Evolutionary conservation across 345 rosid genomes (phyloP).

Genomic region (Linum lewisii): DNA sequence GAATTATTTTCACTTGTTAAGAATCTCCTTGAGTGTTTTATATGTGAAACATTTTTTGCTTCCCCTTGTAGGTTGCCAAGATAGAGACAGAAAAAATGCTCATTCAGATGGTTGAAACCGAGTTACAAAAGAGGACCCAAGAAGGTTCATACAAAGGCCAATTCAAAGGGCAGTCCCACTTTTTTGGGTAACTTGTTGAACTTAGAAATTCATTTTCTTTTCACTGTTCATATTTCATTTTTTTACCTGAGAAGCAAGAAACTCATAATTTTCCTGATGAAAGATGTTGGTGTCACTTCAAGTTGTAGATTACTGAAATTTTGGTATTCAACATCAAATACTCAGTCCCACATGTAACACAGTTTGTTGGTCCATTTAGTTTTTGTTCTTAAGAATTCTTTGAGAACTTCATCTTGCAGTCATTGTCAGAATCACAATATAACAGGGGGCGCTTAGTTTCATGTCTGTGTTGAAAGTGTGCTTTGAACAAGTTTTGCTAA

Average conservation of each 20-base stretch:
- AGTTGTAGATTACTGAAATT: too few relatives aligned
- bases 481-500: background rate
- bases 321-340: too few relatives aligned
- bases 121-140: slow-evolving; percentile 73
- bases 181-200: slow-evolving; percentile 58
- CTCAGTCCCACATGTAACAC: too few relatives aligned
- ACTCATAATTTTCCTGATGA: too few relatives aligned
- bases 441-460: background rate
- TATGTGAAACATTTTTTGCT: background rate
- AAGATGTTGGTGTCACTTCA: too few relatives aligned
- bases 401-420: too few relatives aligned
- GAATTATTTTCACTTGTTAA: slow-evolving; percentile 6
- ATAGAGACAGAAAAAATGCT: slow-evolving; percentile 98
- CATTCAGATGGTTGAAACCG: slow-evolving; percentile 95
- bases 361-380: too few relatives aligned
- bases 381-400: too few relatives aligned
- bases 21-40: slow-evolving; percentile 2
- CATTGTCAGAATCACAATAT: too few relatives aligned
- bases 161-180: slow-evolving; percentile 88
- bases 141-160: slow-evolving; percentile 49
- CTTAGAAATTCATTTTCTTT: background rate
- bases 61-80: slow-evolving; percentile 60
- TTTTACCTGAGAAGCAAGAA: background rate
- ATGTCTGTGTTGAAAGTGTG: background rate
- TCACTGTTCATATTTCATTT: background rate